phyloP scores from a whole-genome alignment of 1,284 basidiomycete genomes.

The Exobasidium rhododendri region DNA sequence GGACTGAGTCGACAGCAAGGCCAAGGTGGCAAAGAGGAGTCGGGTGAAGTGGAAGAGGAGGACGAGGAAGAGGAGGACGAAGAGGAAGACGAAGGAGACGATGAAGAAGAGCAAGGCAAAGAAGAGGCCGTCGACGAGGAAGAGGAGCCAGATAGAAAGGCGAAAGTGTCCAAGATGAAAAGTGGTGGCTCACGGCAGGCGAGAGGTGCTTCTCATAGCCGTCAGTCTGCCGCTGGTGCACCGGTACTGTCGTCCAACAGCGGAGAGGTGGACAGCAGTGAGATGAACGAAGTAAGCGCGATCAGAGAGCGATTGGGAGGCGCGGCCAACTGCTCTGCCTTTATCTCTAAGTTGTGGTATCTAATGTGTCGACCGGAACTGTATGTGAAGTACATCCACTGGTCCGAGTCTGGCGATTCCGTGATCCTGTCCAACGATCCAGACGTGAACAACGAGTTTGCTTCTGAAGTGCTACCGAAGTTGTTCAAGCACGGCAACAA shows the following conservation, averaged over 20 bases:
- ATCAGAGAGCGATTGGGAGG: constrained; percentile 52
- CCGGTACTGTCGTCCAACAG: neutral
- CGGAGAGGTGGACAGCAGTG: constrained; percentile 17
- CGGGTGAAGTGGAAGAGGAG: constrained; percentile 16
- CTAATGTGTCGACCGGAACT: constrained; percentile 52
- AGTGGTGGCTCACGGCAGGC: neutral
- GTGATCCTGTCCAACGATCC: constrained; percentile 52
- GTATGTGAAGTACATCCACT: constrained; percentile 20
- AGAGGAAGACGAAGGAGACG: constrained; percentile 10
- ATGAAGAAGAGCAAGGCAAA: neutral
- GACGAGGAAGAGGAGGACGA: constrained; percentile 15
- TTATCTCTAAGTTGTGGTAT: constrained; percentile 54
- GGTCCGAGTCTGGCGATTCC: constrained; percentile 36
- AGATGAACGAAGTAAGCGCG: constrained; percentile 48
- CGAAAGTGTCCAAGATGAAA: neutral
- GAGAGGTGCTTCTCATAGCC: neutral
- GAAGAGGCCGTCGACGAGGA: constrained; percentile 1
- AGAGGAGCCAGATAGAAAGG: neutral
- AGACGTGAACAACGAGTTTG: constrained; percentile 50
- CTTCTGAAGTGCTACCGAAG: constrained; percentile 45
- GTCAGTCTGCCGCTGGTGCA: constrained; percentile 4
- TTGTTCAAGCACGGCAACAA: constrained; percentile 55
- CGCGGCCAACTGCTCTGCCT: constrained; percentile 53
- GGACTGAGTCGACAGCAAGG: neutral
- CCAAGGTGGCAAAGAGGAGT: neutral